Percentiles rank a stretch among this genome's conserved stretches.
Conservation (phyloP, 495 filamentous ascomycete species). For the Ramalina intermedia region DNA sequence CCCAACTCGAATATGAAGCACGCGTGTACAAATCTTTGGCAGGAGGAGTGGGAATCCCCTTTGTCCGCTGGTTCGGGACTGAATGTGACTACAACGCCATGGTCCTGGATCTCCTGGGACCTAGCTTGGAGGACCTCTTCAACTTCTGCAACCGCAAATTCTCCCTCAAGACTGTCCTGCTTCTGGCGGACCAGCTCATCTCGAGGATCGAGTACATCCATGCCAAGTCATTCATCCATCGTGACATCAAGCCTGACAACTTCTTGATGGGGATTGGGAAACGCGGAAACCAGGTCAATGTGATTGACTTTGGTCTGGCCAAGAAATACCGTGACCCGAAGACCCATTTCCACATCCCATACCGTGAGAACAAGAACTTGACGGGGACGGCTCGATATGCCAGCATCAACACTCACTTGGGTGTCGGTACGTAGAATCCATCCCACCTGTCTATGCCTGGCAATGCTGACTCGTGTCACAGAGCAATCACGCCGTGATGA, state of each 20-base stretch:
- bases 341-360: constrained; percentile 99
- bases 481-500: constrained; percentile 99
- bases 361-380: constrained; percentile 99
- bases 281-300: constrained; percentile 99
- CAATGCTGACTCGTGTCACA: constrained; percentile 23
- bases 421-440: constrained; percentile 51
- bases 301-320: constrained; percentile 97
- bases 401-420: constrained; percentile 97
- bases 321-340: constrained; percentile 99
- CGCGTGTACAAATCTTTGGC: constrained; percentile 99
- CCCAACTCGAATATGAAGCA: constrained; percentile 98
- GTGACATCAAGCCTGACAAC: constrained; percentile 99
- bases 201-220: constrained; percentile 99
- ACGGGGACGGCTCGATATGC: constrained; percentile 98
- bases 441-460: background rate
- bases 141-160: constrained; percentile 99
- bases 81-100: constrained; percentile 99
- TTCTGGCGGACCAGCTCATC: constrained; percentile 96
- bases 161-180: constrained; percentile 96
- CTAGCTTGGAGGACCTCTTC: constrained; percentile 98
- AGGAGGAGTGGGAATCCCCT: constrained; percentile 96
- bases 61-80: constrained; percentile 99
- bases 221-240: constrained; percentile 99
- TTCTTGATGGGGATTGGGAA: constrained; percentile 99
- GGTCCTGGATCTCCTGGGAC: constrained; percentile 96